A percentile compares a stretch with the other conserved stretches of the same genome.
phyloP scores from a whole-genome alignment of 305 asterid species.

The Withania somnifera region DNA sequence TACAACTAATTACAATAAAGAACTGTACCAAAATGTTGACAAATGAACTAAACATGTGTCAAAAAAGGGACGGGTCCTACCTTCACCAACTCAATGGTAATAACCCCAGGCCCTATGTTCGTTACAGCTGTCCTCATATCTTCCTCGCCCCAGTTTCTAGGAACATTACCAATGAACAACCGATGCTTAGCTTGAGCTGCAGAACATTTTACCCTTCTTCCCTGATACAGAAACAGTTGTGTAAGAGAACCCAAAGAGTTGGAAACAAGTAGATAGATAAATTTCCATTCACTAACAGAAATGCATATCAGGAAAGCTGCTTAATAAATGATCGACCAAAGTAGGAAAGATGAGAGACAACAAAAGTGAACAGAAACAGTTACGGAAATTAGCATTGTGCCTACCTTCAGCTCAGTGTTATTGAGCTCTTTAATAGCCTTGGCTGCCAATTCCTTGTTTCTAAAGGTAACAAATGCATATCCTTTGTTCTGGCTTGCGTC shows the following conservation, averaged over 20 bases:
- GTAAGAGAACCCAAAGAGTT: constrained; percentile 8
- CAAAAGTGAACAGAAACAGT: neutral
- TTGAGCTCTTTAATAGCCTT: constrained; percentile 86
- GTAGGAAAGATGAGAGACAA: neutral
- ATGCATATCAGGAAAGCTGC: neutral
- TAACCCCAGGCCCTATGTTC: constrained; percentile 79
- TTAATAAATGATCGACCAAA: neutral
- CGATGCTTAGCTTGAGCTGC: constrained; percentile 87
- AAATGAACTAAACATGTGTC: neutral
- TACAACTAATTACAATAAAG: constrained; percentile 4
- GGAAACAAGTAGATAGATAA: neutral
- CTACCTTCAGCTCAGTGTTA: constrained; percentile 66
- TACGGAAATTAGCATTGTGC: neutral
- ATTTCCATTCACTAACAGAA: neutral
- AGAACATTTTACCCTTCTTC: constrained; percentile 76
- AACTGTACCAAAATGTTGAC: constrained; percentile 6
- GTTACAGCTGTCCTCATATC: constrained; percentile 65
- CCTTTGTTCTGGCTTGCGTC: constrained; percentile 80
- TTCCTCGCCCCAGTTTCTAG: constrained; percentile 77
- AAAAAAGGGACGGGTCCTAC: constrained; percentile 17
- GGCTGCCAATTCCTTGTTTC: constrained; percentile 78
- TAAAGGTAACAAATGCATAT: constrained; percentile 87
- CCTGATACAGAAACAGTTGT: constrained; percentile 31
- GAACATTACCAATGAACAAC: constrained; percentile 87
- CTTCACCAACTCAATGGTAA: constrained; percentile 69